Evolutionary conservation across 2,329 filamentous ascomycete species (phyloP), one percentile per base, ranked within the genome.

Genomic region (Penicillium nordicum): DNA sequence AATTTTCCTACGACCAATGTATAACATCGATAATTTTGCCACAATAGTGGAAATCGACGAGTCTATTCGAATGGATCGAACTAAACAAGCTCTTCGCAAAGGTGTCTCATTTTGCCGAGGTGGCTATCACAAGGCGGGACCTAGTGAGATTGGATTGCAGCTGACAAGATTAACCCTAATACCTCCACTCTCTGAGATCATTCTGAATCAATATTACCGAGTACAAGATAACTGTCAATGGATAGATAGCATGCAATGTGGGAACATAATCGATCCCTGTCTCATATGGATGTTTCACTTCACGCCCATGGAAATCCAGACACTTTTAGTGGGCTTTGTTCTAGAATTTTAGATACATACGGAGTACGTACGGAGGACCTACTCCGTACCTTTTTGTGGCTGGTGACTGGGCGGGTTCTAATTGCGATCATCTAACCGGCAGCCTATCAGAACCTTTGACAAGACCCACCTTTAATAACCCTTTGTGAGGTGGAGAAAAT

Each of bases 131-230:
- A 21, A 37, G 10, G 5, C n/a, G 8, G 14, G 27, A n/a, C n/a
- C 16, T 7, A 5, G 18, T 25, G 5, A 16, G 9, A 30, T 42
- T 14, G 9, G 11, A 21, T 41, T 36, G 12, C 43, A 45, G 43
- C 27, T 45, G 25, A 32, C 44, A 10, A 34, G 29, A 1, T 6
- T 23, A 40, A 16, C 12, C 47, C 47, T 41, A 41, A 50, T 5
- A 27, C 7, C 27, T 38, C 12, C 37, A 41, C 36, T n/a, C 1
- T 46, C 9, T 50, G 38, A 44, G 14, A 34, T 50, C 48, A 50
- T 23, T 36, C 11, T 18, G 16, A 34, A 41, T 11, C 5, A 29
- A 16, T 29, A 16, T 23, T 32, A 23, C 21, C 21, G 21, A 21
- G 21, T 21, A 21, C 30, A 34, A 34, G 27, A n/a, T 11, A 8